phyloP scores from a whole-genome alignment of 352 stramenopile genomes.

The Peronospora belbahrii region DNA sequence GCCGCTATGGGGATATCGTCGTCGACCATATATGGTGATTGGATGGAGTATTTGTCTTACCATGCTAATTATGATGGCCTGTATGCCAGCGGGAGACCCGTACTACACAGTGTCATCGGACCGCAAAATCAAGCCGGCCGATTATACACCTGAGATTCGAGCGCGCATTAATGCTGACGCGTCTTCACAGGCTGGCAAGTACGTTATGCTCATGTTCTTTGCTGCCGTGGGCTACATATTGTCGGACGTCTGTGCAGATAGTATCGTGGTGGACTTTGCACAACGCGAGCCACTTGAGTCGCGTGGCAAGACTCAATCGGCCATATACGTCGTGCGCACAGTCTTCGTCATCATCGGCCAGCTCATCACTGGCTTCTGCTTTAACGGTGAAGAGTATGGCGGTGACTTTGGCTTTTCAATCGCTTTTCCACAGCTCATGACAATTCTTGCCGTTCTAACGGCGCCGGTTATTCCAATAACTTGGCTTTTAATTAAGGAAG shows the following conservation, averaged over 20 bases:
- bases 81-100: conserved; percentile 30
- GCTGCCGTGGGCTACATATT: conserved; percentile 29
- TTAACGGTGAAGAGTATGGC: conserved; percentile 38
- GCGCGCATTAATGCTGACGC: conserved; percentile 32
- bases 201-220: conserved; percentile 50
- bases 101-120: conserved; percentile 42
- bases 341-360: conserved; percentile 36
- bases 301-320: conserved; percentile 45
- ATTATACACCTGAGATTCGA: conserved; percentile 25
- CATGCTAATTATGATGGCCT: conserved; percentile 44
- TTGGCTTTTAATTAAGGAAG: conserved; percentile 48
- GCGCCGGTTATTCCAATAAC: conserved; percentile 31
- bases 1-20: conserved; percentile 37
- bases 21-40: conserved; percentile 48
- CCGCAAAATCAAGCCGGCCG: conserved; percentile 12
- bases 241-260: conserved; percentile 37
- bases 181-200: conserved; percentile 29
- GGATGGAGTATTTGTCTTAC: conserved; percentile 39
- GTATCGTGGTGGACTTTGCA: conserved; percentile 45
- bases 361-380: conserved; percentile 35
- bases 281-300: conserved; percentile 47
- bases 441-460: conserved; percentile 32
- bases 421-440: conserved; percentile 38
- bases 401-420: conserved; percentile 40
- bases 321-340: conserved; percentile 42